phyloP scores from a whole-genome alignment of 495 filamentous ascomycete genomes.

The Massariosphaeria phaeospora region DNA sequence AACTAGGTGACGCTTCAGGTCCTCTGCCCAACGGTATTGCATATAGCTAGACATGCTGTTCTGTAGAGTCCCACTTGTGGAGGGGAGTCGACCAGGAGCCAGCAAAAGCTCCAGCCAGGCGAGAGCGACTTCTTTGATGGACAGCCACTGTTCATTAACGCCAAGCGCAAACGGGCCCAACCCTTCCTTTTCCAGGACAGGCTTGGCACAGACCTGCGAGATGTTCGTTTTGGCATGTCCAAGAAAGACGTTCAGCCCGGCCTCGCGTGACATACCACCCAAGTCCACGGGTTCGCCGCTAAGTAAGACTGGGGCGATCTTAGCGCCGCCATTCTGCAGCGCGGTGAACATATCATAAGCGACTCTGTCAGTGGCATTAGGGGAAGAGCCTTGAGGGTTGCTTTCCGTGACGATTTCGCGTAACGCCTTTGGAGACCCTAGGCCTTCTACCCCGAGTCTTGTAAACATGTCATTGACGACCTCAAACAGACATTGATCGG shows the following conservation, averaged over 20 bases:
- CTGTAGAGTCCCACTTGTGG: neutral
- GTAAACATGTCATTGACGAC: conserved; percentile 61
- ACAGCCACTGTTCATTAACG: conserved; percentile 36
- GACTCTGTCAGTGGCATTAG: conserved; percentile 23
- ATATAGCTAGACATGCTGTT: conserved; percentile 53
- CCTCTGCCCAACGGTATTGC: conserved; percentile 62
- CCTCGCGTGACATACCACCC: conserved; percentile 28
- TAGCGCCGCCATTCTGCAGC: conserved; percentile 9
- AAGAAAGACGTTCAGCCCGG: conserved; percentile 68
- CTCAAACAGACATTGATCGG: conserved; percentile 72
- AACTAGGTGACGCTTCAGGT: conserved; percentile 64
- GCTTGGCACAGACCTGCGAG: conserved; percentile 33
- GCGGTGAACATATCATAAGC: conserved; percentile 24
- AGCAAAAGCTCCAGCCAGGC: conserved; percentile 36
- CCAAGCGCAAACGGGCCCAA: conserved; percentile 25
- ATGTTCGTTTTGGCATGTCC: conserved; percentile 67
- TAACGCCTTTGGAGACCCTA: conserved; percentile 36
- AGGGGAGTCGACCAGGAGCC: conserved; percentile 10
- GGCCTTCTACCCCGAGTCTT: conserved; percentile 57
- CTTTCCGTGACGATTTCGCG: conserved; percentile 12
- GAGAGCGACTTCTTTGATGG: conserved; percentile 36
- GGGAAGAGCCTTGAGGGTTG: no score
- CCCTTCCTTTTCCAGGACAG: conserved; percentile 25
- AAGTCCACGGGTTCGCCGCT: conserved; percentile 27
- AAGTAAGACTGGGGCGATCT: conserved; percentile 18